phyloP scores from a whole-genome alignment of 2,329 filamentous ascomycete genomes.

The Beauveria australis region DNA sequence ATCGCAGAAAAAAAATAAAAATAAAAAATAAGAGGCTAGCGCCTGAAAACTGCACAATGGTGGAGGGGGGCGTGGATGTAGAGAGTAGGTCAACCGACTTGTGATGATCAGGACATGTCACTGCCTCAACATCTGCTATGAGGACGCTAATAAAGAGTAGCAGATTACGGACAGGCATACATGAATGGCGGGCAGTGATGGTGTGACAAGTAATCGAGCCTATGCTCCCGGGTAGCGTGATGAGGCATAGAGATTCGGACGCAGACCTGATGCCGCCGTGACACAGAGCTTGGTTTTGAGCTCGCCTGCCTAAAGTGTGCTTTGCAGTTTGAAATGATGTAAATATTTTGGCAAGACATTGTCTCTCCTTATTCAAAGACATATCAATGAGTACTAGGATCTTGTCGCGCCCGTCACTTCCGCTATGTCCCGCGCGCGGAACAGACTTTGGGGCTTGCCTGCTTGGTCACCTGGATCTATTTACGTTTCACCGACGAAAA shows the following conservation, averaged over 20 bases:
- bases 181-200: not conserved
- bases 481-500: no score
- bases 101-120: not conserved
- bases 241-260: not conserved
- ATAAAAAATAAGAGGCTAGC: not conserved
- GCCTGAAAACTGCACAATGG: not conserved
- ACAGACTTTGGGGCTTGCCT: not conserved
- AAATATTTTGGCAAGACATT: not conserved
- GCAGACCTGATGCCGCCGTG: not conserved
- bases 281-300: not conserved
- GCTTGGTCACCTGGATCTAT: no score
- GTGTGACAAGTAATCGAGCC: no score
- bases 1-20: not conserved
- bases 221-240: not conserved
- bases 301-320: no score
- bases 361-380: not conserved
- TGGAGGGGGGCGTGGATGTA: not conserved
- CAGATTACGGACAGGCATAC: not conserved
- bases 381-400: not conserved
- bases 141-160: no score
- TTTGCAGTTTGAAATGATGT: no score
- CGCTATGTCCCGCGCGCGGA: not conserved
- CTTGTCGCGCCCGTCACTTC: not conserved
- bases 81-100: not conserved
- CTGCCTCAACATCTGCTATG: not conserved